Base-by-base conservation (phyloP, 345 rosid genomes). In the Eucalyptus camaldulensis region DNA sequence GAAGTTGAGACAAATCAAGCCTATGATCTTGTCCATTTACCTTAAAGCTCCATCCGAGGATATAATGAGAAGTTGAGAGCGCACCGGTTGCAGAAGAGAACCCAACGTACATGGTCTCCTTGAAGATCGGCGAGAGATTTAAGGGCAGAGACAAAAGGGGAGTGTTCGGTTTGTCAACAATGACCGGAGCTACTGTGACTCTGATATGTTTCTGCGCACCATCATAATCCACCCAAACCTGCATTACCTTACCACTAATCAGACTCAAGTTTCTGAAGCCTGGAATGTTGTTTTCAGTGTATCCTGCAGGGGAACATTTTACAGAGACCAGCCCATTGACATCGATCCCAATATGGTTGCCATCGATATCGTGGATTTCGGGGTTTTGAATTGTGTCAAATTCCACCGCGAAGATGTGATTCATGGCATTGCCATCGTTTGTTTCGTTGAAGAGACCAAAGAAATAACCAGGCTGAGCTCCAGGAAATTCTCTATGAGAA, bases 211-310 rank as follows among this genome's bases (percentile, higher is more conserved):
- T 93, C 88, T 87, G 62, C 7, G 6, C 44, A 10, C 91, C 91
- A 89, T 92, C 90, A 53, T 95, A 96, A 25, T 94, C 96, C 33
- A 96, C 56, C 97, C 98, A 95, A 8, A 90, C 88, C 50, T 95
- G 95, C 88, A 94, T 92, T 8, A 91, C 91, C n/a, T 62, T 62
- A 62, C 33, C 33, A 27, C 33, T 62, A 62, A 62, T 62, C 16
- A 62, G 16, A 62, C 69, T 62, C 69, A 62, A 62, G 69, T 62
- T 62, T 62, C 33, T 62, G 33, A 62, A 62, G 69, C 69, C 69
- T 62, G 7, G 33, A 62, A 62, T 62, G 69, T 6, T 29, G 69
- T 62, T 62, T 62, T 29, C 33, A 62, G 33, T 62, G 69, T 62
- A 62, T 27, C 69, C 16, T 13, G 33, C 8, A 12, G 69, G 69